These are phyloP conservation scores for Blastobotrys chiropterorum DNA, from an alignment of 805 yeast genomes.

Conservation along the genomic window DNA sequence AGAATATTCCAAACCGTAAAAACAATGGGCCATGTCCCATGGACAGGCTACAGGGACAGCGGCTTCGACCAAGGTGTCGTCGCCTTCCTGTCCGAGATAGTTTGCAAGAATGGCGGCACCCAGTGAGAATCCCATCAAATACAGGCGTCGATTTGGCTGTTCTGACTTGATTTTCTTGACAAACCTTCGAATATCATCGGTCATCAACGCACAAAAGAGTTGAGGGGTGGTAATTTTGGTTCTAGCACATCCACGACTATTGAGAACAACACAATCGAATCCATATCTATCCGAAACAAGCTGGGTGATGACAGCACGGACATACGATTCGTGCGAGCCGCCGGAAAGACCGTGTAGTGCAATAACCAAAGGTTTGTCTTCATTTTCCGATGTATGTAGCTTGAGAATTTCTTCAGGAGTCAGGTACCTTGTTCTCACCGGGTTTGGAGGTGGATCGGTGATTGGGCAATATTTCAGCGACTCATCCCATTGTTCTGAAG, in stretches of 20 bases:
- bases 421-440: constrained; percentile 50
- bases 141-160: constrained; percentile 61
- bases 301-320: constrained; percentile 40
- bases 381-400: constrained; percentile 24
- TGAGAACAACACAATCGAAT: constrained; percentile 65
- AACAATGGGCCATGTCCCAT: constrained; percentile 61
- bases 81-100: constrained; percentile 62
- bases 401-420: constrained; percentile 39
- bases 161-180: constrained; percentile 43
- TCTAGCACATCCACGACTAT: constrained; percentile 72
- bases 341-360: constrained; percentile 76
- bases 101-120: constrained; percentile 71
- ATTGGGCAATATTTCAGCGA: constrained; percentile 27
- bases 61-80: constrained; percentile 37
- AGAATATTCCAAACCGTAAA: constrained; percentile 37
- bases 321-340: constrained; percentile 76
- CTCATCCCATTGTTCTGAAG: constrained; percentile 31
- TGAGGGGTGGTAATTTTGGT: constrained; percentile 62
- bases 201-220: constrained; percentile 65
- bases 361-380: constrained; percentile 53
- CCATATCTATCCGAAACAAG: constrained; percentile 24
- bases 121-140: constrained; percentile 71
- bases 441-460: constrained; percentile 33
- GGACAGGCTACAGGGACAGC: constrained; percentile 62
- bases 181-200: constrained; percentile 58